These are phyloP conservation scores for Luffa acutangula DNA, from an alignment of 306 rosid species.

Conservation along the genomic window DNA sequence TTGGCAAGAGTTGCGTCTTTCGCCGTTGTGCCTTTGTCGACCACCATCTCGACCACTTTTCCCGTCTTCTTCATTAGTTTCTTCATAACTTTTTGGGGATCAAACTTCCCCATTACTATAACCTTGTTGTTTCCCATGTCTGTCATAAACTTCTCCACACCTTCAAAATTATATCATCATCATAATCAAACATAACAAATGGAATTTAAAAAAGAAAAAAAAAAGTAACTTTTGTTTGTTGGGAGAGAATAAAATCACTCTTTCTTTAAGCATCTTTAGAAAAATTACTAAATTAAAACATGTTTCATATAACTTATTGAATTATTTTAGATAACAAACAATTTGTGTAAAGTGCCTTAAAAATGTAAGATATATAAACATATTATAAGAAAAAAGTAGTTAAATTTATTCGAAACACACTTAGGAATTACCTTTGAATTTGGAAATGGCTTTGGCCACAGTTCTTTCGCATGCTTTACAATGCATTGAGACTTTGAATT, in stretches of 20 bases:
- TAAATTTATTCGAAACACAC: too few species aligned
- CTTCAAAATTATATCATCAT: slow-evolving; percentile 17
- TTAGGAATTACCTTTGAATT: slow-evolving; percentile 41
- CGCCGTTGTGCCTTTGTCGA: slow-evolving; percentile 13
- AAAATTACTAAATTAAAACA: too few species aligned
- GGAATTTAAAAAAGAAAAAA: not conserved
- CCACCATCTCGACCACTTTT: slow-evolving; percentile 50
- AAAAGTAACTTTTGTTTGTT: too few species aligned
- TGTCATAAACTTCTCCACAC: slow-evolving; percentile 57
- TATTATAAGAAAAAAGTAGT: too few species aligned
- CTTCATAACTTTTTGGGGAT: slow-evolving; percentile 51
- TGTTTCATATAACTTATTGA: too few species aligned
- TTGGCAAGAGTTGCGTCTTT: not conserved
- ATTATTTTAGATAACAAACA: too few species aligned
- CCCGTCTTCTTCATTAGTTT: slow-evolving; percentile 55
- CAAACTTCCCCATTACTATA: slow-evolving; percentile 52
- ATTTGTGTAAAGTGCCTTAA: too few species aligned
- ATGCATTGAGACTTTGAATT: slow-evolving; percentile 61
- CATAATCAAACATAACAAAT: not conserved
- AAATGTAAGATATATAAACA: not conserved
- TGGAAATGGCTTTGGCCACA: slow-evolving; percentile 53
- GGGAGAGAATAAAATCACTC: not conserved
- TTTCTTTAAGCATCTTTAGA: too few species aligned
- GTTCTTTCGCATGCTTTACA: slow-evolving; percentile 73
- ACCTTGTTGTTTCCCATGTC: slow-evolving; percentile 51